Percentiles rank a stretch among this genome's conserved stretches.
Evolutionary conservation across 1,284 basidiomycete genomes (phyloP).

Genomic region (Quambalaria eucalypti): DNA sequence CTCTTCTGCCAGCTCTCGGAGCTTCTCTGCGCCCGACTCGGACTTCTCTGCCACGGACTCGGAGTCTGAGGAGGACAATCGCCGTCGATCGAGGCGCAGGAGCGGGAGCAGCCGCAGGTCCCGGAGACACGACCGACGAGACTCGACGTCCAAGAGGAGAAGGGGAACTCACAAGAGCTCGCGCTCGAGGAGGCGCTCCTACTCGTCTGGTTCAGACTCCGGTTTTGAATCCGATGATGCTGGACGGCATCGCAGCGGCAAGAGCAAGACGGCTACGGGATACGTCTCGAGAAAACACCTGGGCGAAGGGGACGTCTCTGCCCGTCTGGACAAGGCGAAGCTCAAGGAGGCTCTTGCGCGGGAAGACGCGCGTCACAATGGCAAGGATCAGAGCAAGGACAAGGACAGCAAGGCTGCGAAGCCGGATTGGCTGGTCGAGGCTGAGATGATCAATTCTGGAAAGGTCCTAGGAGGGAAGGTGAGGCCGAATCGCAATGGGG

Average conservation of each 20-base stretch:
- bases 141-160: no score
- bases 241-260: background rate
- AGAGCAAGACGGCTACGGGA: background rate
- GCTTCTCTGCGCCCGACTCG: background rate
- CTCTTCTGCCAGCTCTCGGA: background rate
- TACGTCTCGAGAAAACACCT: constrained; percentile 7
- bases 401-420: constrained; percentile 6
- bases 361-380: constrained; percentile 4
- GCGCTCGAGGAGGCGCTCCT: background rate
- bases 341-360: constrained; percentile 14
- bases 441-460: constrained; percentile 14
- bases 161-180: background rate
- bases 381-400: background rate
- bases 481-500: background rate
- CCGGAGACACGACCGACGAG: background rate
- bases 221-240: background rate
- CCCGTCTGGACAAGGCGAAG: constrained; percentile 14
- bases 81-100: background rate
- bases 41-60: background rate
- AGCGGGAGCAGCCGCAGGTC: background rate
- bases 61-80: background rate
- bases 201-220: background rate
- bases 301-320: constrained; percentile 11
- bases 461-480: no score
- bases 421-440: constrained; percentile 31